Evolutionary conservation across 768 basidiomycete genomes (phyloP).

Genomic region (Scleroderma bovista): DNA sequence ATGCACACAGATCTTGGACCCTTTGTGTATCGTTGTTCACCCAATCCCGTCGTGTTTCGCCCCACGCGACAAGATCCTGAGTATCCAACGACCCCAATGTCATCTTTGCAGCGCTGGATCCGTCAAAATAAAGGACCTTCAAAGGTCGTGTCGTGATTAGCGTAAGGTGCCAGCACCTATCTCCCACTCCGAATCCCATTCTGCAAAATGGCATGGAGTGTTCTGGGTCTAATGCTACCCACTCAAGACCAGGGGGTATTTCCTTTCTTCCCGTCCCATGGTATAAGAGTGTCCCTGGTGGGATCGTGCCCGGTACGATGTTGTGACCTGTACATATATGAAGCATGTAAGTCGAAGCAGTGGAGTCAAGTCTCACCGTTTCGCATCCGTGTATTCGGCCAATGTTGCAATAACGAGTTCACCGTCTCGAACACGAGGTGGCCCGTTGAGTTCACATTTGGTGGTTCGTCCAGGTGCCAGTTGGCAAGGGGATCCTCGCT

Average conservation of each 20-base stretch:
- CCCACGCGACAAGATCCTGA: constrained; percentile 33
- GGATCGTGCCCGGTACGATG: constrained; percentile 26
- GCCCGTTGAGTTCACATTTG: no score
- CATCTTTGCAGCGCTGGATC: no score
- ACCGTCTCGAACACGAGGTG: no score
- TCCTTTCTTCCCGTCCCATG: constrained; percentile 18
- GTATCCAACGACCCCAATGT: constrained; percentile 28
- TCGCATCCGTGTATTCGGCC: constrained; percentile 33
- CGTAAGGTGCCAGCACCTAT: constrained; percentile 27
- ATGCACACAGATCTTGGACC: no score
- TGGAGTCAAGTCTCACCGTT: constrained; percentile 21
- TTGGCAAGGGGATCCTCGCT: no score
- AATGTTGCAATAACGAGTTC: no score
- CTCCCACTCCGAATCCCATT: background rate
- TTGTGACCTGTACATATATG: constrained; percentile 18
- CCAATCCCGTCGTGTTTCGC: constrained; percentile 14
- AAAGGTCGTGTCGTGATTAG: constrained; percentile 22
- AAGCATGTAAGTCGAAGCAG: background rate
- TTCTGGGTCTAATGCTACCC: constrained; percentile 33
- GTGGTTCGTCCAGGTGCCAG: no score
- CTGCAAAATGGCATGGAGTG: constrained; percentile 36
- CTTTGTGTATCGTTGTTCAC: constrained; percentile 17
- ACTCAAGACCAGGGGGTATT: constrained; percentile 27
- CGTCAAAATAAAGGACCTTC: constrained; percentile 30
- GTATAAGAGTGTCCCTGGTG: constrained; percentile 31